Conservation (phyloP, 163 green algal genomes). For the Dunaliella salina region DNA sequence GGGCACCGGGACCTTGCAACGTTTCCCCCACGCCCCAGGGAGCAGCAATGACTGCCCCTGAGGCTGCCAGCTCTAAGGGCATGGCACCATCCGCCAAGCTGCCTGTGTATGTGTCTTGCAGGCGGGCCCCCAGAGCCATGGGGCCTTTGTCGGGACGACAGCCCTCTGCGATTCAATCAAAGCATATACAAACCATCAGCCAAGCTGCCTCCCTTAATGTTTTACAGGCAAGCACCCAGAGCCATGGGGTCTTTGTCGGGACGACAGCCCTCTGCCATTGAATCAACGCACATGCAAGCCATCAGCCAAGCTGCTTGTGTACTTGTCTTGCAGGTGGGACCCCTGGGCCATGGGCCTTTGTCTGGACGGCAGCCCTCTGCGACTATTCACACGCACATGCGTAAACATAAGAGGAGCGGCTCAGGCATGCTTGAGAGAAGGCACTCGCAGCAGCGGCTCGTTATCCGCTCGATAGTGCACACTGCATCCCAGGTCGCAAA, state of each 20-base stretch:
- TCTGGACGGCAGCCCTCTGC: constrained; percentile 10
- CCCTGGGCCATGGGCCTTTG: constrained; percentile 22
- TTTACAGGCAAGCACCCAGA: constrained; percentile 23
- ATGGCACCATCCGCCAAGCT: constrained; percentile 9
- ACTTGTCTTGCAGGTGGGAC: constrained; percentile 26
- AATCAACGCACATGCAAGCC: no score
- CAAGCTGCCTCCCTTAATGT: constrained; percentile 17
- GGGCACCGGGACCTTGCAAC: background rate
- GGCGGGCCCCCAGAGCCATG: constrained; percentile 19
- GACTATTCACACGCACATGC: background rate
- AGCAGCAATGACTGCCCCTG: background rate
- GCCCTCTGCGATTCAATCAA: constrained; percentile 2
- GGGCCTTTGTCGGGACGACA: constrained; percentile 10
- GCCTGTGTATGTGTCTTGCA: constrained; percentile 28
- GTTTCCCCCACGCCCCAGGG: constrained; percentile 5
- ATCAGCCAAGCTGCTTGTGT: constrained; percentile 2
- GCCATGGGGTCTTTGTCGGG: constrained; percentile 19
- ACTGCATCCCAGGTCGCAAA: no score
- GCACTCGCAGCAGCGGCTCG: no score
- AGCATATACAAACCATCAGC: no score
- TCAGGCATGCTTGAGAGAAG: no score
- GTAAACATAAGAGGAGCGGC: no score
- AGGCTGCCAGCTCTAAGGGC: constrained; percentile 2
- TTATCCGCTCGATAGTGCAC: no score
- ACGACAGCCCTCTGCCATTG: constrained; percentile 3